Percentiles rank a stretch among this genome's conserved stretches.
These are phyloP conservation scores for Tilletia caries DNA, from an alignment of 1,284 basidiomycete genomes.

Conservation along the genomic window DNA sequence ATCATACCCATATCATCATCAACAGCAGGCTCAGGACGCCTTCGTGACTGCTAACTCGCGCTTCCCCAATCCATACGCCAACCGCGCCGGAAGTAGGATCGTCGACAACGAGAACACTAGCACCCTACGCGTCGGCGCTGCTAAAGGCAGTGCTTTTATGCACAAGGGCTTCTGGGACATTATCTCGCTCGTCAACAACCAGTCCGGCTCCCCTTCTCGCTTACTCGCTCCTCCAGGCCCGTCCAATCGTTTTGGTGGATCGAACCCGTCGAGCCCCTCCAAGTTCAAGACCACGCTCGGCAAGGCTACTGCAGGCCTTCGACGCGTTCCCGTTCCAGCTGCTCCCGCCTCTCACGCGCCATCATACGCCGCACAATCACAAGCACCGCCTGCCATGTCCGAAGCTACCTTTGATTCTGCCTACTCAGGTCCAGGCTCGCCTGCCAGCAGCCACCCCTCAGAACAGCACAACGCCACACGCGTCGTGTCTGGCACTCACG, in stretches of 20 bases:
- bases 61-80: not conserved
- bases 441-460: not conserved
- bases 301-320: conserved; percentile 35
- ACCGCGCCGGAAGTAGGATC: not conserved
- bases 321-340: conserved; percentile 6
- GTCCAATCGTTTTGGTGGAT: not conserved
- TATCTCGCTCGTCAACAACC: conserved; percentile 43
- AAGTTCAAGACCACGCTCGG: conserved; percentile 34
- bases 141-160: conserved; percentile 11
- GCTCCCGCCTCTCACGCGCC: not conserved
- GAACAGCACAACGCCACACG: not conserved
- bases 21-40: not conserved
- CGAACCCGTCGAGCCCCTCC: conserved; percentile 21
- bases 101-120: not conserved
- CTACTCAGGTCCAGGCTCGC: conserved; percentile 6
- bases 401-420: not conserved
- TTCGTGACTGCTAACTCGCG: not conserved
- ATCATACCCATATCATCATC: not conserved
- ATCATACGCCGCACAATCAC: not conserved
- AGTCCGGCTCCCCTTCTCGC: conserved; percentile 13
- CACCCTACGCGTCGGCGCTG: not conserved
- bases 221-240: not conserved
- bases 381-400: not conserved
- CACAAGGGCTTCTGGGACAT: conserved; percentile 51
- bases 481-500: too few species aligned